phyloP scores from a whole-genome alignment of 768 basidiomycete species.

The Guyanaporus albipodus region DNA sequence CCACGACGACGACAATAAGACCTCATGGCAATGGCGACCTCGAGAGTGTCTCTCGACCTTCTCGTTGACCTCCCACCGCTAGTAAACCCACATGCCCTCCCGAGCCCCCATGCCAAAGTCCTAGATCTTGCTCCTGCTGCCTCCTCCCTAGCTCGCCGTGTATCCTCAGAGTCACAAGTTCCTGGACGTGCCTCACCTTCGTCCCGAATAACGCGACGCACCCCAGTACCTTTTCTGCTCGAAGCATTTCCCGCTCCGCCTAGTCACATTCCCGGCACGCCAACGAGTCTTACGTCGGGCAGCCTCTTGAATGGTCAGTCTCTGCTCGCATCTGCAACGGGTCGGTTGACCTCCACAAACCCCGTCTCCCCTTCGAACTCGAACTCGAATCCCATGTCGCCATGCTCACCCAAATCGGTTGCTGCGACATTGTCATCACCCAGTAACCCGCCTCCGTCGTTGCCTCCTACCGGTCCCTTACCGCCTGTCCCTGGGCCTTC shows the following conservation, averaged over 20 bases:
- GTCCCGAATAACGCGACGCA: slow-evolving; percentile 28
- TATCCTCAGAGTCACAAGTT: slow-evolving; percentile 26
- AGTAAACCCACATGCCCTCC: slow-evolving; percentile 11
- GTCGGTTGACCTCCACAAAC: slow-evolving; percentile 3
- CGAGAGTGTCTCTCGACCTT: slow-evolving; percentile 20
- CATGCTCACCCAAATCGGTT: slow-evolving; percentile 15
- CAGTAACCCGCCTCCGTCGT: slow-evolving; percentile 53
- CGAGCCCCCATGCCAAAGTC: slow-evolving; percentile 11
- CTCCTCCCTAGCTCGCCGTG: slow-evolving; percentile 13
- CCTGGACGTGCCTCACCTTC: slow-evolving; percentile 25
- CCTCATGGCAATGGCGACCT: slow-evolving; percentile 17
- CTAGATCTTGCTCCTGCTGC: slow-evolving; percentile 10
- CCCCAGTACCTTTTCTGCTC: slow-evolving; percentile 33
- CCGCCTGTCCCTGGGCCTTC: slow-evolving; percentile 67
- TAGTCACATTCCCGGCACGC: slow-evolving; percentile 30
- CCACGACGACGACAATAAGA: slow-evolving; percentile 8
- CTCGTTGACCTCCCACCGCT: slow-evolving; percentile 11
- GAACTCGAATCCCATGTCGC: slow-evolving; percentile 8
- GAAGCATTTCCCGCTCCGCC: slow-evolving; percentile 37
- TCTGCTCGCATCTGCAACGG: slow-evolving; percentile 11
- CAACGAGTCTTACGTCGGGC: slow-evolving; percentile 5
- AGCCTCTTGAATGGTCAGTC: slow-evolving; percentile 9
- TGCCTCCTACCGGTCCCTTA: slow-evolving; percentile 54
- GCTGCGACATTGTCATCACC: slow-evolving; percentile 4
- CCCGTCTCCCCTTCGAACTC: not conserved